These are phyloP conservation scores for Alternaria infectoria DNA, from an alignment of 2,329 filamentous ascomycete genomes.

Conservation along the genomic window DNA sequence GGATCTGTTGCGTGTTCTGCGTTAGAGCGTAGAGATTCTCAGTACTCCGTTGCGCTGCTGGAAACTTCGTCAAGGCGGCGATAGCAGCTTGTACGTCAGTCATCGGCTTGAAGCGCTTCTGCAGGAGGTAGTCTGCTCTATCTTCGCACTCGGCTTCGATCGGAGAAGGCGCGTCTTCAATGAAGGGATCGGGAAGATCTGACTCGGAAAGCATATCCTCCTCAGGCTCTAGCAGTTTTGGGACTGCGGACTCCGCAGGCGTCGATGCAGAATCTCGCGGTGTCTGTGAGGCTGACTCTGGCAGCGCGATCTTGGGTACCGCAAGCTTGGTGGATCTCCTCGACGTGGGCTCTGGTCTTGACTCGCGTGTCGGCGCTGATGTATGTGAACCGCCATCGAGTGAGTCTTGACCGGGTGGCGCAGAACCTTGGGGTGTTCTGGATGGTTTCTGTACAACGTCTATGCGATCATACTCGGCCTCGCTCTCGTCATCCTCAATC, in stretches of 20 bases:
- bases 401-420: slow-evolving; percentile 24
- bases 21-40: slow-evolving; percentile 64
- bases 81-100: slow-evolving; percentile 52
- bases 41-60: slow-evolving; percentile 52
- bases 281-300: slow-evolving; percentile 33
- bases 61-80: slow-evolving; percentile 51
- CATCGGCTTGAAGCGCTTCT: slow-evolving; percentile 51
- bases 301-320: slow-evolving; percentile 29
- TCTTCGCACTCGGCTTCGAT: slow-evolving; percentile 46
- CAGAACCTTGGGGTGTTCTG: slow-evolving; percentile 22
- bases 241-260: slow-evolving; percentile 26
- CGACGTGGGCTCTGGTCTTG: slow-evolving; percentile 10
- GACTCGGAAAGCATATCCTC: slow-evolving; percentile 45
- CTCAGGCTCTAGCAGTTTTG: slow-evolving; percentile 36
- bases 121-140: slow-evolving; percentile 51
- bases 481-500: slow-evolving; percentile 24
- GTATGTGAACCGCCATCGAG: slow-evolving; percentile 15
- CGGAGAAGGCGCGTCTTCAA: slow-evolving; percentile 35
- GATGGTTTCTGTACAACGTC: slow-evolving; percentile 16
- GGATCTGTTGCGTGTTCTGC: slow-evolving; percentile 58
- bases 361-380: slow-evolving; percentile 6
- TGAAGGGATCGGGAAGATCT: slow-evolving; percentile 47
- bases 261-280: slow-evolving; percentile 34
- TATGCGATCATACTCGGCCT: slow-evolving; percentile 20
- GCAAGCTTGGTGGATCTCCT: slow-evolving; percentile 14